Percentiles rank a stretch among this genome's conserved stretches.
Evolutionary conservation across 1,284 basidiomycete genomes (phyloP).

Genomic region (Boletus calvinii): DNA sequence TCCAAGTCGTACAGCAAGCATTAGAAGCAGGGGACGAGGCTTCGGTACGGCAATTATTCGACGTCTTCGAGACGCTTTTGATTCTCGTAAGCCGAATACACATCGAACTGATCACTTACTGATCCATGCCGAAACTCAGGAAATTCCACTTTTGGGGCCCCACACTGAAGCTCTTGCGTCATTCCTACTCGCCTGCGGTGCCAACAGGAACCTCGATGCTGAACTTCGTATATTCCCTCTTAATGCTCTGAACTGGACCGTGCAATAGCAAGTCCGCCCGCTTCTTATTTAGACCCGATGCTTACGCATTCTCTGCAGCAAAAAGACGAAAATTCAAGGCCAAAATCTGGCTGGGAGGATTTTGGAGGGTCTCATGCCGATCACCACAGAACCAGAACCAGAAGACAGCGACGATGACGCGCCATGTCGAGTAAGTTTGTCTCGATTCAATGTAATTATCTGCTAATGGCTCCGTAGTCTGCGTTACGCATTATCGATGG

Average conservation of each 20-base stretch:
- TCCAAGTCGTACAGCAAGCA: slow-evolving; percentile 85
- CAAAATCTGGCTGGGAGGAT: slow-evolving; percentile 86
- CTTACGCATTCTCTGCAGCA: slow-evolving; percentile 49
- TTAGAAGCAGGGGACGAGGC: slow-evolving; percentile 83
- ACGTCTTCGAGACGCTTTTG: slow-evolving; percentile 94
- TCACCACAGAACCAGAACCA: slow-evolving; percentile 87
- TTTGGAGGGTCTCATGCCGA: slow-evolving; percentile 90
- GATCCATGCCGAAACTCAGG: slow-evolving; percentile 46
- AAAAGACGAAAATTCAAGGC: slow-evolving; percentile 94
- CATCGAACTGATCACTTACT: not conserved
- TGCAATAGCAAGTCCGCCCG: slow-evolving; percentile 68
- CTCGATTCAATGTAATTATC: slow-evolving; percentile 1
- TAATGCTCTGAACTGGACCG: slow-evolving; percentile 95
- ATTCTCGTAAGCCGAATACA: slow-evolving; percentile 63
- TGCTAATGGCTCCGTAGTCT: slow-evolving; percentile 48
- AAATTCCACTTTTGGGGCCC: slow-evolving; percentile 89
- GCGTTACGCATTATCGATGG: slow-evolving; percentile 95
- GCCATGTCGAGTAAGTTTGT: slow-evolving; percentile 76
- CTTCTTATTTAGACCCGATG: not conserved
- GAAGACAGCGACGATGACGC: slow-evolving; percentile 90
- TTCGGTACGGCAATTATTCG: slow-evolving; percentile 88
- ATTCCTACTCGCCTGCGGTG: slow-evolving; percentile 87
- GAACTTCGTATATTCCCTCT: slow-evolving; percentile 90
- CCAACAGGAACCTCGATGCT: slow-evolving; percentile 75
- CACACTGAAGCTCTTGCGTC: slow-evolving; percentile 87